A percentile compares a stretch with the other conserved stretches of the same genome.
Evolutionary conservation across 768 basidiomycete genomes (phyloP).

Genomic region (Nidula microcarpa): DNA sequence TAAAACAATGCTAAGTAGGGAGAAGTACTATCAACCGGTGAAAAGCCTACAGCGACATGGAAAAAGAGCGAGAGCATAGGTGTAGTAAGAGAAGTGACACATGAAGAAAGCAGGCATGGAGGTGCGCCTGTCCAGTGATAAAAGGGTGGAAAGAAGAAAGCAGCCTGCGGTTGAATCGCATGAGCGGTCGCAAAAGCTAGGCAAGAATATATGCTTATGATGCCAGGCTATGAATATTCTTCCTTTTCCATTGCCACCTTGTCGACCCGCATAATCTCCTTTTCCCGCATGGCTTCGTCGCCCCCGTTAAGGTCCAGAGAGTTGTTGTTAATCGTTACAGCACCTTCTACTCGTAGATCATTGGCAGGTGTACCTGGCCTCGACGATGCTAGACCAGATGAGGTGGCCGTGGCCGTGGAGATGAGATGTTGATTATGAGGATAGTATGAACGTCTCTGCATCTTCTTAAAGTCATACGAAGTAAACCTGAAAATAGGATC

Average conservation of each 20-base stretch:
- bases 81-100: background rate
- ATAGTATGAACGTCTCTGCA: constrained; percentile 89
- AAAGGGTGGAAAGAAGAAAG: background rate
- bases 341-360: constrained; percentile 43
- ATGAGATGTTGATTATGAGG: constrained; percentile 75
- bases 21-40: background rate
- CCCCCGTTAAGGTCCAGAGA: constrained; percentile 38
- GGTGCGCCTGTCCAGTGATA: background rate
- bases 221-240: constrained; percentile 38
- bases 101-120: background rate
- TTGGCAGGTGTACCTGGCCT: constrained; percentile 70
- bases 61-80: constrained; percentile 3
- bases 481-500: constrained; percentile 52
- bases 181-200: background rate
- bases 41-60: background rate
- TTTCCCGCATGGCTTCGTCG: constrained; percentile 25
- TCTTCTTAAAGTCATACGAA: constrained; percentile 89
- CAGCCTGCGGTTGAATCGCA: background rate
- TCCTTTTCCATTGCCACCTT: constrained; percentile 55
- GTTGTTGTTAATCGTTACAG: constrained; percentile 33
- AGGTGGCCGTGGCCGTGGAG: constrained; percentile 73
- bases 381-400: constrained; percentile 66
- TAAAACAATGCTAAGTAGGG: background rate
- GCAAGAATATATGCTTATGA: background rate
- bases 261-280: constrained; percentile 35